Evolutionary conservation across 768 basidiomycete genomes (phyloP).

Genomic region (Suillus subluteus): DNA sequence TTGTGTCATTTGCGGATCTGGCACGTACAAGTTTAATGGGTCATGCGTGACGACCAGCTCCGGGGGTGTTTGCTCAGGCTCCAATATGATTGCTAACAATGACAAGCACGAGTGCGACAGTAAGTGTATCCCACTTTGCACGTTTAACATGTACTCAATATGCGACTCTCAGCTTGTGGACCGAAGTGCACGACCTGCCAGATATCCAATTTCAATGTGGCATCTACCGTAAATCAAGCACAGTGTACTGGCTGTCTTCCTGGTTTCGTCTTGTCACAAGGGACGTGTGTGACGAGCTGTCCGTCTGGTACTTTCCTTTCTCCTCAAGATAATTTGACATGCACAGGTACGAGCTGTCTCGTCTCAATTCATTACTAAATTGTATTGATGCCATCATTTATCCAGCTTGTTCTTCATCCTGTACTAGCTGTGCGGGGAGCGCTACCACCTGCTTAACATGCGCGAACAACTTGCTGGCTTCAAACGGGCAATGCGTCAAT

Average conservation of each 20-base stretch:
- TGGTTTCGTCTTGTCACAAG: constrained; percentile 72
- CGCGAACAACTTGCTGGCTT: constrained; percentile 63
- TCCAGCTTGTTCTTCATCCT: constrained; percentile 72
- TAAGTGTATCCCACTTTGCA: constrained; percentile 41
- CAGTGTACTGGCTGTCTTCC: constrained; percentile 82
- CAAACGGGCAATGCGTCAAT: constrained; percentile 72
- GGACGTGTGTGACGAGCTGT: constrained; percentile 70
- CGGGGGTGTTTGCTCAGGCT: constrained; percentile 74
- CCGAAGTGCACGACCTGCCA: constrained; percentile 79
- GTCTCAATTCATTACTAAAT: neutral
- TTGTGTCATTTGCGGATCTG: constrained; percentile 69
- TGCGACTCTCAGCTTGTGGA: constrained; percentile 63
- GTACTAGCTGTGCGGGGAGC: constrained; percentile 69
- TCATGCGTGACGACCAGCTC: constrained; percentile 67
- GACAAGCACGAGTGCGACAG: constrained; percentile 84
- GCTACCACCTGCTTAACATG: constrained; percentile 79
- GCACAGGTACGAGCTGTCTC: constrained; percentile 56
- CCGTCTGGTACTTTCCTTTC: constrained; percentile 75
- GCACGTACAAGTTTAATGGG: constrained; percentile 66
- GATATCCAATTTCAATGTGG: constrained; percentile 70
- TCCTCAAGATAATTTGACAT: constrained; percentile 73
- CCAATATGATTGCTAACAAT: constrained; percentile 77
- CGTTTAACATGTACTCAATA: constrained; percentile 11
- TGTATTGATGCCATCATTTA: constrained; percentile 16
- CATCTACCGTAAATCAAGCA: constrained; percentile 64